Base-by-base conservation (phyloP, 2,329 filamentous ascomycete genomes). In the Triangularia setosa region DNA sequence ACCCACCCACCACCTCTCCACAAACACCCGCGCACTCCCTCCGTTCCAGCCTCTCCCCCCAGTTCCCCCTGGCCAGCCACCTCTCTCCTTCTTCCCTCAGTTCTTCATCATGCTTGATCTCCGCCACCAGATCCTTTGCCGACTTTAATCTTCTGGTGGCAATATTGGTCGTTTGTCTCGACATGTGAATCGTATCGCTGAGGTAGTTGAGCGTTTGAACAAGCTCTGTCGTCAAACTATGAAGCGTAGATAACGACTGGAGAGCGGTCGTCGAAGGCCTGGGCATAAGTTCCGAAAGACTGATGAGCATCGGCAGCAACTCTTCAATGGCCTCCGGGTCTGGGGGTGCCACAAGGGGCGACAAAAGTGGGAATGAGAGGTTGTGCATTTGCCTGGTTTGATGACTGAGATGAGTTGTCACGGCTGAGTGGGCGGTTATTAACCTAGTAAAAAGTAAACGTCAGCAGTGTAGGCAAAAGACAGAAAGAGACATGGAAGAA, bases 161-260 rank as follows among this genome's bases (percentile, higher is more conserved):
- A 9, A 90, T 90, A 2, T 88, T 90, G 0, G 92, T 95, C 1
- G 91, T 90, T 77, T 98, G 94, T 12, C 92, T 88, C 30, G 90
- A 93, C 89, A 98, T 97, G 77, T 98, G 94, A 33, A 99, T 82
- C 3, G 92, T 93, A 75, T 99, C 95, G 6, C 91, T 92, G 4
- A 99, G 82, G 69, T 92, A 90, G 70, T 92, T 92, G 56, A 99
- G 84, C 6, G 92, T 91, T 72, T 92, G 86, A 8, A 94, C 86
- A 27, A 94, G 80, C 67, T 93, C 90, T 25, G 85, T 81, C 0
- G 90, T 93, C 68, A 91, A 82, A 6, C 85, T 82, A 73, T 92
- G 88, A 60, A 94, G 82, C 23, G 86, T 83, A 64, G 87, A 83
- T 55, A 93, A 79, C 9, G 90, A 91, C 69, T 83, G 82, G 69